These are phyloP conservation scores for Mycena haematopus DNA, from an alignment of 768 basidiomycete genomes.

Conservation along the genomic window DNA sequence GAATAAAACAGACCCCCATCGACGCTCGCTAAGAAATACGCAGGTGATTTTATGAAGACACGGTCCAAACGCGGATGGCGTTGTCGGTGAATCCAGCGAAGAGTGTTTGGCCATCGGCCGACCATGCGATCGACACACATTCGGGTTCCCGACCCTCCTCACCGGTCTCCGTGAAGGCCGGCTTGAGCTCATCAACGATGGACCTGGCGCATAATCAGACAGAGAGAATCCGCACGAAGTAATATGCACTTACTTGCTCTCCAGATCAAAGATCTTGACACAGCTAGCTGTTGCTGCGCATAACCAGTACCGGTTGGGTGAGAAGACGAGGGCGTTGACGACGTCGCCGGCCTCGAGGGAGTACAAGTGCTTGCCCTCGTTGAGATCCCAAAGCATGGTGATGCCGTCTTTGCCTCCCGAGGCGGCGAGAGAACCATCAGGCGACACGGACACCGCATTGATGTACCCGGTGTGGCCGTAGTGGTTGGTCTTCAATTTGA, in stretches of 20 bases:
- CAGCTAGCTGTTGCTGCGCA: slow-evolving; percentile 97
- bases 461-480: slow-evolving; percentile 99
- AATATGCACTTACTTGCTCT: slow-evolving; percentile 85
- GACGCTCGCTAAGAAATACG: slow-evolving; percentile 27
- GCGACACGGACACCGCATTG: slow-evolving; percentile 97
- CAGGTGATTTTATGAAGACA: slow-evolving; percentile 57
- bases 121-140: slow-evolving; percentile 98
- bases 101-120: slow-evolving; percentile 95
- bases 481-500: slow-evolving; percentile 99
- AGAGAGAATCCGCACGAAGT: neutral
- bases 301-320: slow-evolving; percentile 99
- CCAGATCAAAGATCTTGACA: slow-evolving; percentile 99
- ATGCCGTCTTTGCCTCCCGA: slow-evolving; percentile 99
- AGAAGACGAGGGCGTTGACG: slow-evolving; percentile 99
- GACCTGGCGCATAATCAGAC: slow-evolving; percentile 58
- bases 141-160: slow-evolving; percentile 82
- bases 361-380: slow-evolving; percentile 99
- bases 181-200: slow-evolving; percentile 98
- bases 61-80: slow-evolving; percentile 91
- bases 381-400: slow-evolving; percentile 99
- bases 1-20: slow-evolving; percentile 22
- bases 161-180: slow-evolving; percentile 83
- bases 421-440: slow-evolving; percentile 97
- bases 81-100: slow-evolving; percentile 98
- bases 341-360: slow-evolving; percentile 98